phyloP scores from a whole-genome alignment of 2,329 filamentous ascomycete genomes.

The Escovopsis sp. region DNA sequence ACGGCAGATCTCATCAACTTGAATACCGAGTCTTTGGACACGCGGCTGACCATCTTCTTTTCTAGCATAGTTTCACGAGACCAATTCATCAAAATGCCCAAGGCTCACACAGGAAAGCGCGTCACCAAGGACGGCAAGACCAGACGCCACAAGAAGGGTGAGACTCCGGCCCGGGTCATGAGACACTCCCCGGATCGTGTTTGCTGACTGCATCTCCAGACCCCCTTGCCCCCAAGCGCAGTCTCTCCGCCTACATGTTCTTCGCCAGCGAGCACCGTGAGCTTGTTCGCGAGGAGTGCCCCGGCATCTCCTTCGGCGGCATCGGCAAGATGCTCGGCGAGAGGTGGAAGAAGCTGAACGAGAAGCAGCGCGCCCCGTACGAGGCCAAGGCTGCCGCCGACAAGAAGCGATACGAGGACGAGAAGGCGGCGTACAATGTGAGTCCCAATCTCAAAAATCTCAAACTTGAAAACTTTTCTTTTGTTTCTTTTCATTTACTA shows the following conservation, averaged over 20 bases:
- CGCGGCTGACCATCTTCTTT: background rate
- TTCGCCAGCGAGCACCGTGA: constrained; percentile 99
- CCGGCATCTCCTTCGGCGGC: constrained; percentile 94
- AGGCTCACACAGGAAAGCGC: constrained; percentile 37
- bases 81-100: constrained; percentile 38
- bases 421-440: constrained; percentile 91
- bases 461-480: constrained; percentile 1
- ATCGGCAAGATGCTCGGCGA: constrained; percentile 97
- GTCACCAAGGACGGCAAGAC: constrained; percentile 38
- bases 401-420: constrained; percentile 98
- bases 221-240: constrained; percentile 97
- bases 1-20: too few species aligned
- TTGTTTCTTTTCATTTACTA: too few species aligned
- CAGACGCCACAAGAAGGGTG: constrained; percentile 45
- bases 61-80: constrained; percentile 6
- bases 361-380: constrained; percentile 86
- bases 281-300: constrained; percentile 96
- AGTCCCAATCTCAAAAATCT: constrained; percentile 19
- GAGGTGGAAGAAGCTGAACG: constrained; percentile 93
- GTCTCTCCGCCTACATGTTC: constrained; percentile 99
- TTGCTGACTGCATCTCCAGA: constrained; percentile 36
- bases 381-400: constrained; percentile 92
- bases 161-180: constrained; percentile 11
- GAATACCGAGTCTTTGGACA: too few species aligned
- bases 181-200: background rate